A percentile compares a stretch with the other conserved stretches of the same genome.
Conservation (phyloP, 2,329 filamentous ascomycete species). For the Phyllosticta citriasiana region DNA sequence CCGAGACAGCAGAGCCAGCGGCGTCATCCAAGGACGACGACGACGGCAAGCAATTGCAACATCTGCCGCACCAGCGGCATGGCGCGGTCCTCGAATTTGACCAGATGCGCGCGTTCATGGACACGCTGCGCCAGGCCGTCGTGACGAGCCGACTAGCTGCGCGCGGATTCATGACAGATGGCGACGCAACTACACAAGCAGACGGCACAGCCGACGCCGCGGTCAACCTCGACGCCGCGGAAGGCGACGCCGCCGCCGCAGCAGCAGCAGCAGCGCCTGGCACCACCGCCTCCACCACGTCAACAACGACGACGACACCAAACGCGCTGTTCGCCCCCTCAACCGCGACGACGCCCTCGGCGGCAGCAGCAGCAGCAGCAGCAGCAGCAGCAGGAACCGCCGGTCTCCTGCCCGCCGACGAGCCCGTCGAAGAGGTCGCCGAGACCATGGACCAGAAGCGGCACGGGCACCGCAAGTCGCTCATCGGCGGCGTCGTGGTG, state of each 20-base stretch:
- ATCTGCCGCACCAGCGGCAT: background rate
- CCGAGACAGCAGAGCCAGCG: background rate
- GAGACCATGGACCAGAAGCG: conserved; percentile 27
- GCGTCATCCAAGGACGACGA: background rate
- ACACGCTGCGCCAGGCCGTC: conserved; percentile 56
- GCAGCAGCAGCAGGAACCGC: conserved; percentile 4
- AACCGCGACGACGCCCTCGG: conserved; percentile 9
- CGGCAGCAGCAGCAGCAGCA: conserved; percentile 14
- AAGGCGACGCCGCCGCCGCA: background rate
- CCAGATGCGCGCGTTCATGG: conserved; percentile 53
- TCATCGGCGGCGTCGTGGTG: conserved; percentile 25
- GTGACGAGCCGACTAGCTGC: conserved; percentile 30
- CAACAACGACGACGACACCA: background rate
- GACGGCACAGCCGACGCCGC: conserved; percentile 12
- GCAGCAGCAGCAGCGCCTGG: background rate
- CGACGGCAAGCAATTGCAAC: background rate
- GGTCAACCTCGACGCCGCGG: background rate
- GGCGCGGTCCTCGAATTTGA: conserved; percentile 33
- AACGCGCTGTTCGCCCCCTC: conserved; percentile 12
- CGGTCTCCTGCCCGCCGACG: background rate
- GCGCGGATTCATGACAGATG: conserved; percentile 31
- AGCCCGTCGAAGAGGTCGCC: conserved; percentile 25
- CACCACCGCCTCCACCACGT: background rate
- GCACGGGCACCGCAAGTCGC: conserved; percentile 31
- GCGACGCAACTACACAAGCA: conserved; percentile 14